Evolutionary conservation across 495 filamentous ascomycete genomes (phyloP).

Genomic region (Penicillium turbatum): DNA sequence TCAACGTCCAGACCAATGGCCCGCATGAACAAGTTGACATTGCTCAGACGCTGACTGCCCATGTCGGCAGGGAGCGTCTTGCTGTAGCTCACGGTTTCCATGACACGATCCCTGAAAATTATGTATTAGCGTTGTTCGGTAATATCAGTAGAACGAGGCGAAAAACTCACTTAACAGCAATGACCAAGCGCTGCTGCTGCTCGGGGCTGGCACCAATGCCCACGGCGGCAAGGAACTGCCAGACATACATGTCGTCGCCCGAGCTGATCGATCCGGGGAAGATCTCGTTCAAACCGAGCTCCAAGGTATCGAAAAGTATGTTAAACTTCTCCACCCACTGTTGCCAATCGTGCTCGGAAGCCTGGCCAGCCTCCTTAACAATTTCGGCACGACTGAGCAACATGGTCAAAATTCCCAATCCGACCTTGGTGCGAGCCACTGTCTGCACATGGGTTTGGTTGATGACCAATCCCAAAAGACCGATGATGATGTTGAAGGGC

Average conservation of each 20-base stretch:
- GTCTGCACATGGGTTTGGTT: slow-evolving; percentile 73
- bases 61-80: slow-evolving; percentile 86
- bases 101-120: slow-evolving; percentile 71
- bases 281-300: slow-evolving; percentile 73
- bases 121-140: slow-evolving; percentile 14
- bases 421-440: slow-evolving; percentile 78
- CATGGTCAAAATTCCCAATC: slow-evolving; percentile 88
- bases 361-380: slow-evolving; percentile 70
- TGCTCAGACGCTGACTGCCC: slow-evolving; percentile 71
- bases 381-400: slow-evolving; percentile 90
- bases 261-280: slow-evolving; percentile 82
- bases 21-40: slow-evolving; percentile 97
- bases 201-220: slow-evolving; percentile 88
- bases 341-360: slow-evolving; percentile 68
- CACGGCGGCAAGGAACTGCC: slow-evolving; percentile 94
- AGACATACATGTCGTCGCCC: slow-evolving; percentile 88
- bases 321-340: slow-evolving; percentile 83
- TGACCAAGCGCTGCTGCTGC: slow-evolving; percentile 88
- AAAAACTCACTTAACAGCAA: slow-evolving; percentile 77
- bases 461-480: slow-evolving; percentile 78
- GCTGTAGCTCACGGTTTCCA: slow-evolving; percentile 85
- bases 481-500: slow-evolving; percentile 81
- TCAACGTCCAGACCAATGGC: slow-evolving; percentile 97
- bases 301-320: slow-evolving; percentile 77
- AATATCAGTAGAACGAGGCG: neutral